Evolutionary conservation across 169 alveolate species (phyloP).

Genomic region (Pseudocohnilembus persalinus): DNA sequence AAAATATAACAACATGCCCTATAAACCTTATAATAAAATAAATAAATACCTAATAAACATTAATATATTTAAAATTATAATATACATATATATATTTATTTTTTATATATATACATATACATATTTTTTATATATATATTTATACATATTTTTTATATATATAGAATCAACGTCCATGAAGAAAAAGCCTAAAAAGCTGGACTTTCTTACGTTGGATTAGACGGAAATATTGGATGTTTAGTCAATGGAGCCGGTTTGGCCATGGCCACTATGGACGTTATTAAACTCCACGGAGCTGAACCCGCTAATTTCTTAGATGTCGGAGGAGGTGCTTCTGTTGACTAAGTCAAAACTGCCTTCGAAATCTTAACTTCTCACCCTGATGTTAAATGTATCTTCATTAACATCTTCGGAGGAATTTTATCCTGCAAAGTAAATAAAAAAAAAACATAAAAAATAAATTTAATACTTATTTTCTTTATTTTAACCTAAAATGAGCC

Average conservation of each 20-base stretch:
- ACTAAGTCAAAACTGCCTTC: conserved; percentile 60
- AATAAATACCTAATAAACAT: no score
- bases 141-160: no score
- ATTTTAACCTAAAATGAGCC: neutral
- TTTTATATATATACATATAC: no score
- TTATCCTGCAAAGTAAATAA: conserved; percentile 43
- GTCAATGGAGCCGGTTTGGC: conserved; percentile 74
- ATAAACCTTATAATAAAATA: no score
- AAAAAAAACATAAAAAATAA: neutral
- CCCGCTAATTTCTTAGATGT: conserved; percentile 72
- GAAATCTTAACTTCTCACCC: conserved; percentile 53
- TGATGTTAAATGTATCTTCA: conserved; percentile 50
- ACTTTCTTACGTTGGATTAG: conserved; percentile 57
- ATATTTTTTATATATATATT: no score
- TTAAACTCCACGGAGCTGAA: conserved; percentile 52
- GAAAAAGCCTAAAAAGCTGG: conserved; percentile 57
- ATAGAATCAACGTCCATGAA: conserved; percentile 49
- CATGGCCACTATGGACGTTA: conserved; percentile 70
- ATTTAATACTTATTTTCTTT: neutral
- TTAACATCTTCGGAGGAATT: conserved; percentile 68
- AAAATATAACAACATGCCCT: no score
- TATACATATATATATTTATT: no score
- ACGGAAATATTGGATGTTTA: conserved; percentile 68
- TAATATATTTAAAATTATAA: no score
- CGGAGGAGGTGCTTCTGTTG: conserved; percentile 69